Conservation (phyloP, 495 filamentous ascomycete genomes). For the Friedmanniomyces endolithicus region DNA sequence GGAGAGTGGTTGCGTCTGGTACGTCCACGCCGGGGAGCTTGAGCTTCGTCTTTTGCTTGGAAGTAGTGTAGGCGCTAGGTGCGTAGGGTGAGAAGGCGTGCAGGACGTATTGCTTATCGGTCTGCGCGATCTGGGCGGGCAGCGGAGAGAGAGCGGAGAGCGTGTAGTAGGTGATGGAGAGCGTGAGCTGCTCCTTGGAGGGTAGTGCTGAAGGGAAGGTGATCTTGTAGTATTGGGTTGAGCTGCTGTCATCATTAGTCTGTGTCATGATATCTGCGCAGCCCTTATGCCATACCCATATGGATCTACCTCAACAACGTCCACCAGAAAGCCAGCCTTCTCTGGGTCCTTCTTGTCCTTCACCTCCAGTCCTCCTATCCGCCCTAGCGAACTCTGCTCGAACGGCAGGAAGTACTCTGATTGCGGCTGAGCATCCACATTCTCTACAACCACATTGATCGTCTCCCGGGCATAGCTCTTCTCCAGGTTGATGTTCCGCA, state of each 20-base stretch:
- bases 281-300: slow-evolving; percentile 38
- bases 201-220: slow-evolving; percentile 60
- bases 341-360: slow-evolving; percentile 72
- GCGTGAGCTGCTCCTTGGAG: slow-evolving; percentile 63
- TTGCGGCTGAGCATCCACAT: slow-evolving; percentile 62
- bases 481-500: slow-evolving; percentile 82
- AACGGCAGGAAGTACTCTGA: slow-evolving; percentile 83
- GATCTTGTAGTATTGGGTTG: slow-evolving; percentile 74
- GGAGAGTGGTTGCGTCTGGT: slow-evolving; percentile 70
- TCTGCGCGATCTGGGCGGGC: slow-evolving; percentile 66
- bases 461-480: slow-evolving; percentile 81
- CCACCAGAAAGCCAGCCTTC: slow-evolving; percentile 52
- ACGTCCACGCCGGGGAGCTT: slow-evolving; percentile 70
- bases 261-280: not conserved
- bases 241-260: slow-evolving; percentile 34
- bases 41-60: slow-evolving; percentile 92
- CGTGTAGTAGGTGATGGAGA: slow-evolving; percentile 72
- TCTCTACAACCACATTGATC: slow-evolving; percentile 89
- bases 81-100: slow-evolving; percentile 74
- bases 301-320: slow-evolving; percentile 50
- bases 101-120: slow-evolving; percentile 72
- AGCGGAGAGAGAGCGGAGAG: slow-evolving; percentile 64
- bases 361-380: slow-evolving; percentile 76
- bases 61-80: slow-evolving; percentile 66
- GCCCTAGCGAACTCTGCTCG: slow-evolving; percentile 55